Conservation (phyloP, 192 early-diverging fungal species). For the Cetraspora pellucida region DNA sequence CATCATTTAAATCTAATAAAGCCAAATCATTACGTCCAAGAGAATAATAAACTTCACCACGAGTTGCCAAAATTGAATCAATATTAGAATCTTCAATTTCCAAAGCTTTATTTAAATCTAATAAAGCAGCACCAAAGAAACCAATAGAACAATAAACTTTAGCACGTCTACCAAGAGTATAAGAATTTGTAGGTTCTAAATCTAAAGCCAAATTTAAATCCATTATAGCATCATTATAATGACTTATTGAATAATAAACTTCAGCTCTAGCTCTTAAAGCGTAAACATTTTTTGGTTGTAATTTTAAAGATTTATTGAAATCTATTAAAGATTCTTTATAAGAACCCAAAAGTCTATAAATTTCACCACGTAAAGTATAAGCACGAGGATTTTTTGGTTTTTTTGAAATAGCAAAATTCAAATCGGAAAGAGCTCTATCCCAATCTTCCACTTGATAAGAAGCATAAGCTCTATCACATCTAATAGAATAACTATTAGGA, state of each 20-base stretch:
- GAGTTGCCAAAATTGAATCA: not conserved
- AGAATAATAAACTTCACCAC: conserved; percentile 18
- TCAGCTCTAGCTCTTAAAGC: conserved; percentile 4
- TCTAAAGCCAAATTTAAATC: conserved; percentile 12
- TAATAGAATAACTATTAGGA: conserved; percentile 25
- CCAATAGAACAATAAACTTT: too few species aligned
- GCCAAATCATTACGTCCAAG: conserved; percentile 6
- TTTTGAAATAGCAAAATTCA: not conserved
- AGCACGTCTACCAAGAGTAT: too few species aligned
- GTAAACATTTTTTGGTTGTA: conserved; percentile 8
- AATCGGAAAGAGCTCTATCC: conserved; percentile 7
- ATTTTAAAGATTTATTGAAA: conserved; percentile 13
- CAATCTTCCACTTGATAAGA: not conserved
- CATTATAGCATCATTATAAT: conserved; percentile 2
- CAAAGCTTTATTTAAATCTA: too few species aligned
- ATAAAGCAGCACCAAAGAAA: too few species aligned
- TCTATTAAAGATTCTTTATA: conserved; percentile 15
- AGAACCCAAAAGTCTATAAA: not conserved
- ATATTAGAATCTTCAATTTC: too few species aligned
- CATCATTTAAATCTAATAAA: conserved; percentile 15
- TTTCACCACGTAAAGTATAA: conserved; percentile 11
- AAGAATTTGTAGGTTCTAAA: not conserved
- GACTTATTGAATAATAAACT: not conserved
- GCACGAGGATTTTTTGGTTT: conserved; percentile 23
- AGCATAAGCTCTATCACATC: conserved; percentile 32